A percentile compares a stretch with the other conserved stretches of the same genome.
phyloP scores from a whole-genome alignment of 768 basidiomycete species.

The Kwoniella mangroviensis region DNA sequence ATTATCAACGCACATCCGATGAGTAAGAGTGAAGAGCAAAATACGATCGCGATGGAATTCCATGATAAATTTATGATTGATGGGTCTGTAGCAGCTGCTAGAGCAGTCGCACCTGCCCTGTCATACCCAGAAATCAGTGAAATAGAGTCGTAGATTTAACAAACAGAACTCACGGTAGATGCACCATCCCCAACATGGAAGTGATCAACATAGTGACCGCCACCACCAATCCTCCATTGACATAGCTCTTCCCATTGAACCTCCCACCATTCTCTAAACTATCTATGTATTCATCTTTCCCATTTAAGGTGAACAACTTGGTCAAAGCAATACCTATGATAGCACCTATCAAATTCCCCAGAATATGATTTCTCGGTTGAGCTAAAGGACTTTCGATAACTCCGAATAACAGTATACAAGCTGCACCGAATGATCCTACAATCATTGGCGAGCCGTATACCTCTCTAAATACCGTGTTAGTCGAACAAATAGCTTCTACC shows the following conservation, averaged over 20 bases:
- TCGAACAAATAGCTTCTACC: slow-evolving; percentile 35
- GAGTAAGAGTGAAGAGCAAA: slow-evolving; percentile 33
- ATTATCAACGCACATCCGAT: slow-evolving; percentile 49
- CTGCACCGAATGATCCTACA: slow-evolving; percentile 46
- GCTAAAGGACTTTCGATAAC: slow-evolving; percentile 43
- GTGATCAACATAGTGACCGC: slow-evolving; percentile 30
- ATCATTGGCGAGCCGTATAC: slow-evolving; percentile 33
- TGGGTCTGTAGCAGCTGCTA: slow-evolving; percentile 34
- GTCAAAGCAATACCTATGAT: slow-evolving; percentile 37
- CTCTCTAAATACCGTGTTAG: slow-evolving; percentile 19
- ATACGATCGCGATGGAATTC: slow-evolving; percentile 36
- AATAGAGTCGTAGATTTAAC: not conserved
- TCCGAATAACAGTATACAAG: slow-evolving; percentile 39
- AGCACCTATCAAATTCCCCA: slow-evolving; percentile 40
- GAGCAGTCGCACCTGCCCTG: slow-evolving; percentile 47
- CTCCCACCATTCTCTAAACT: slow-evolving; percentile 11
- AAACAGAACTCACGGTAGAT: slow-evolving; percentile 42
- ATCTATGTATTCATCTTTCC: slow-evolving; percentile 17
- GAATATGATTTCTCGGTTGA: slow-evolving; percentile 44
- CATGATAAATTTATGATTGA: slow-evolving; percentile 32
- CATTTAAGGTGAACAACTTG: slow-evolving; percentile 32
- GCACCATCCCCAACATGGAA: slow-evolving; percentile 31
- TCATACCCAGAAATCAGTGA: not conserved
- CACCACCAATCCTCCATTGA: slow-evolving; percentile 42
- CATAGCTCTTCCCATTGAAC: slow-evolving; percentile 17